A percentile compares a stretch with the other conserved stretches of the same genome.
phyloP scores from a whole-genome alignment of 2,329 filamentous ascomycete genomes.

The Aspergillus hiratsukae region DNA sequence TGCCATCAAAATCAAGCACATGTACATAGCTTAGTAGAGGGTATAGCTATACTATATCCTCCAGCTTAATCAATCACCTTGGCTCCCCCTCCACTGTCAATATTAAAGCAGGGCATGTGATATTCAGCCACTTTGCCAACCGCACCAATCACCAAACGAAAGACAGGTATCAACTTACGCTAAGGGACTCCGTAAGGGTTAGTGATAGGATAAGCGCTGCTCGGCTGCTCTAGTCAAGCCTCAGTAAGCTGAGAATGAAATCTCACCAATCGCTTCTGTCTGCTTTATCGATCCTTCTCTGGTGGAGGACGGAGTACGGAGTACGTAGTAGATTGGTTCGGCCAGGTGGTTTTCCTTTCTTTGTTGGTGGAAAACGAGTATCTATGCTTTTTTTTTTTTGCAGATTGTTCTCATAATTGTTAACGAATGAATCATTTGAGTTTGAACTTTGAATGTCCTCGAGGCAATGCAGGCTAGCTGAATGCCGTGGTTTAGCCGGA shows the following conservation, averaged over 20 bases:
- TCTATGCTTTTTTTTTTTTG: too few species aligned
- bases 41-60: not conserved
- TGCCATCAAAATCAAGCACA: not conserved
- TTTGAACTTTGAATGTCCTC: too few species aligned
- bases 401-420: too few species aligned
- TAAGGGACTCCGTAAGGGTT: not conserved
- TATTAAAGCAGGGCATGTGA: not conserved
- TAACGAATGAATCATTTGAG: too few species aligned
- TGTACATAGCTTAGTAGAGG: not conserved
- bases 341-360: not conserved
- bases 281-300: not conserved
- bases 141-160: not conserved
- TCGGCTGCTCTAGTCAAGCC: too few species aligned
- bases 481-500: not conserved
- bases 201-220: not conserved
- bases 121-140: not conserved
- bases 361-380: not conserved
- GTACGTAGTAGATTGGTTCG: not conserved
- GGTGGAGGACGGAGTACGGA: not conserved
- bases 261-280: not conserved
- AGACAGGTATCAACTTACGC: too few species aligned
- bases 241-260: not conserved
- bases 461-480: too few species aligned
- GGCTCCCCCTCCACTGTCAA: too few species aligned
- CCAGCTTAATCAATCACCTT: not conserved